Evolutionary conservation across 2,329 filamentous ascomycete species (phyloP), one percentile per base, ranked within the genome.

Genomic region (Colletotrichum tamarilloi): DNA sequence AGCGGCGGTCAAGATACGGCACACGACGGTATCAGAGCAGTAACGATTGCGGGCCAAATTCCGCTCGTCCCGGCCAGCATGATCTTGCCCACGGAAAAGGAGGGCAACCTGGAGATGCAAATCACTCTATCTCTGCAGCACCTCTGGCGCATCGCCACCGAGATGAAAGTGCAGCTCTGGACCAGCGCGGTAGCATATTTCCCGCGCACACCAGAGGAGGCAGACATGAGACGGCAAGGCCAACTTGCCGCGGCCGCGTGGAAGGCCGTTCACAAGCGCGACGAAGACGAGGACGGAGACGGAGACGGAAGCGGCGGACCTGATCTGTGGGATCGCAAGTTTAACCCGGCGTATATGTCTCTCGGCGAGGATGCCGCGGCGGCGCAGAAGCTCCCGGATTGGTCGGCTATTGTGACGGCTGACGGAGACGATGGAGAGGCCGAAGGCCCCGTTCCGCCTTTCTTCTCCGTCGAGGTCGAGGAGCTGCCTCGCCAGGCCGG

Each of bases 11-110:
- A 55, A 28, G 46, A 14, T 28, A 24, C 5, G 67, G 73, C 19
- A 60, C 66, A n/a, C 75, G 73, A 5, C 77, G 78, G 1, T 9
- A 74, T 82, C 2, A 80, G 82, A 49, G 73, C 82, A 1, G 83
- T 96, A 19, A 92, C 91, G 67, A 87, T 98, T 46, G 95, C 97
- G 0, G 97, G 97, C 0, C 97, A 98, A 82, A 98, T 99, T 62
- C 95, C 96, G 1, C 88, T 99, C 4, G 84, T 96, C 5, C 95
- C 97, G 0, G 89, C 92, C 4, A 92, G 89, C 4, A 98, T 98
- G 96, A 78, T 83, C 2, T 81, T 94, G 2, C 87, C 89, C 1
- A 71, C 79, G 0, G 79, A 78, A 22, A 57, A 75, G 22, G 77
- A 84, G 4, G 79, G 75, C 4, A 82, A 82, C 6, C 89, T 91